Base-by-base conservation (phyloP, 2,329 filamentous ascomycete genomes). In the Ceratocystis cubensis region DNA sequence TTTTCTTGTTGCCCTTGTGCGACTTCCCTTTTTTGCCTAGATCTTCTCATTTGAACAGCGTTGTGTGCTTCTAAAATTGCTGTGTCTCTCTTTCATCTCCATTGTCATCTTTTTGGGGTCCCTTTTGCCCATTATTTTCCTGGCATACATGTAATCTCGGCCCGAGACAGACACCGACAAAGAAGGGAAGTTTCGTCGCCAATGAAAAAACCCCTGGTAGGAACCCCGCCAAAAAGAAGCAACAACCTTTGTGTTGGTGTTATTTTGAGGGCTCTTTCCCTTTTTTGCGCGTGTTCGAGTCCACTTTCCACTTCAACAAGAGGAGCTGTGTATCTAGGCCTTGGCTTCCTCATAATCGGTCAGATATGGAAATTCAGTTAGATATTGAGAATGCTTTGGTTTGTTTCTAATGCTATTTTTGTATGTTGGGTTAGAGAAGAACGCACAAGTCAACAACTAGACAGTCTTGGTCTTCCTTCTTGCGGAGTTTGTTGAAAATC, bases 61-160 rank as follows among this genome's bases (percentile, higher is more conserved):
- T 56, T 56, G 50, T 15, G 10, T 22, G 13, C 10, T 56, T 7
- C 15, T 56, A 25, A 25, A 25, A 48, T 56, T 22, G 20, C 13
- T 25, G 3, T 56, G 50, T 56, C 50, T 56, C 25, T 56, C 50
- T 28, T 56, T 56, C 50, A 56, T 56, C 25, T 56, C 46, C 46
- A 22, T 20, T 48, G 10, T 41, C 10, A 41, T 13, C 33, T 22
- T 48, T 48, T 48, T 48, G n/a, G 7, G 20, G 1, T n/a, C 46
- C 46, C 46, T 28, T 53, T n/a, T 57, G 53, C 28, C 7, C 22
- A 57, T 57, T 28, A 57, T 33, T 57, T 57, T 17, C 17, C 53
- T 33, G 20, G 53, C 33, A 30, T n/a, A 28, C 17, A 33, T n/a
- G 22, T 30, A 57, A 57, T 57, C 53, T 57, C 28, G 53, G 53